Evolutionary conservation across 306 rosid species (phyloP).

Genomic region (Ormosia semicastrata): DNA sequence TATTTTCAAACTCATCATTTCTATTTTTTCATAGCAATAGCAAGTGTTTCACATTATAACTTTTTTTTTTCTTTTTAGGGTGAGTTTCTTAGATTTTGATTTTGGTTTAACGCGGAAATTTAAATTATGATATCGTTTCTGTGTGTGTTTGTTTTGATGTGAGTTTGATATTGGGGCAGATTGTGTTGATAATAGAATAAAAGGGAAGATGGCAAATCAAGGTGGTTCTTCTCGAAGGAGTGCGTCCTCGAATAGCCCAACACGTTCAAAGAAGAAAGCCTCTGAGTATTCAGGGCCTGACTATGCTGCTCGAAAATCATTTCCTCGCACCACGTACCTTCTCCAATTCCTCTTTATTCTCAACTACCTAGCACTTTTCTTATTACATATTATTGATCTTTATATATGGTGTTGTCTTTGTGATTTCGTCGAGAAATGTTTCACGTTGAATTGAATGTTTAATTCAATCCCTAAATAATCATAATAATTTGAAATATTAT

Average conservation of each 20-base stretch:
- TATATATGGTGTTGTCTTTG: background rate
- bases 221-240: constrained; percentile 64
- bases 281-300: constrained; percentile 47
- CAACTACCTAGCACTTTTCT: background rate
- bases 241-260: constrained; percentile 37
- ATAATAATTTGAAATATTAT: background rate
- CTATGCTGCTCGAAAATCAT: constrained; percentile 42
- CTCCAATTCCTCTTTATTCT: background rate
- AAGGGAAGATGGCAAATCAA: constrained; percentile 54
- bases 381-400: background rate
- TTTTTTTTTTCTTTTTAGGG: background rate
- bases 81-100: constrained; percentile 12
- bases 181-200: background rate
- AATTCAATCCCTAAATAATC: background rate
- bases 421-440: background rate
- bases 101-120: background rate
- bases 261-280: constrained; percentile 50
- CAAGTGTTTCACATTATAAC: background rate
- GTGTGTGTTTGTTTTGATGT: no score
- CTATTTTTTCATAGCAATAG: no score
- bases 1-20: background rate
- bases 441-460: background rate
- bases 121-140: background rate
- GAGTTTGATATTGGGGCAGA: background rate
- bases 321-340: constrained; percentile 56